These are phyloP conservation scores for Cryphonectria carpinicola DNA, from an alignment of 2,329 filamentous ascomycete species.

Conservation along the genomic window DNA sequence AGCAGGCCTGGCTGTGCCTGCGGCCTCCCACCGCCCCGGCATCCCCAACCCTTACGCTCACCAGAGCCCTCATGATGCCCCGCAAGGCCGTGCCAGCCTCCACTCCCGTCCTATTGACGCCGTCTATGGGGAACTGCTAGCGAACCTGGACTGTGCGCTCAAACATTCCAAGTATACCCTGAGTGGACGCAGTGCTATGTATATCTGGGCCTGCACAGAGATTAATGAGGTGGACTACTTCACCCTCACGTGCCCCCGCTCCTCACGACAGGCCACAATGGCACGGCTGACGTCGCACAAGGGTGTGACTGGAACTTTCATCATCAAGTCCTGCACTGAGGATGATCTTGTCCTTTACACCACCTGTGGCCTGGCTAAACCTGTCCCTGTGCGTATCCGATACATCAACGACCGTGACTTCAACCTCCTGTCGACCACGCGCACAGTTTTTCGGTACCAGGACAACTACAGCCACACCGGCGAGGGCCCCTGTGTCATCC, in stretches of 20 bases:
- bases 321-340: conserved; percentile 35
- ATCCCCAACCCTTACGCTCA: neutral
- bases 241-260: conserved; percentile 46
- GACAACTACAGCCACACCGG: neutral
- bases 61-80: conserved; percentile 4
- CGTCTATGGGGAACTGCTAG: conserved; percentile 41
- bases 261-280: conserved; percentile 41
- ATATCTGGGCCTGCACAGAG: conserved; percentile 46
- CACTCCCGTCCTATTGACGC: conserved; percentile 33
- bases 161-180: conserved; percentile 51
- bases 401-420: conserved; percentile 39
- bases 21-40: neutral
- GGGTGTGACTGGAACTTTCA: conserved; percentile 36
- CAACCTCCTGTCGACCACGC: conserved; percentile 3
- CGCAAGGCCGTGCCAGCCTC: neutral
- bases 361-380: conserved; percentile 36
- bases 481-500: conserved; percentile 30
- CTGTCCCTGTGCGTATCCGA: conserved; percentile 40
- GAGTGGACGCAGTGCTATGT: conserved; percentile 49
- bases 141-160: conserved; percentile 44
- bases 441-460: neutral
- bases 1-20: conserved; percentile 2
- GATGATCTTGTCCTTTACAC: conserved; percentile 50
- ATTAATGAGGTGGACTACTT: conserved; percentile 39
- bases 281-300: conserved; percentile 44